Evolutionary conservation across 2,329 filamentous ascomycete genomes (phyloP).

Genomic region (Orbilia ellipsospora): DNA sequence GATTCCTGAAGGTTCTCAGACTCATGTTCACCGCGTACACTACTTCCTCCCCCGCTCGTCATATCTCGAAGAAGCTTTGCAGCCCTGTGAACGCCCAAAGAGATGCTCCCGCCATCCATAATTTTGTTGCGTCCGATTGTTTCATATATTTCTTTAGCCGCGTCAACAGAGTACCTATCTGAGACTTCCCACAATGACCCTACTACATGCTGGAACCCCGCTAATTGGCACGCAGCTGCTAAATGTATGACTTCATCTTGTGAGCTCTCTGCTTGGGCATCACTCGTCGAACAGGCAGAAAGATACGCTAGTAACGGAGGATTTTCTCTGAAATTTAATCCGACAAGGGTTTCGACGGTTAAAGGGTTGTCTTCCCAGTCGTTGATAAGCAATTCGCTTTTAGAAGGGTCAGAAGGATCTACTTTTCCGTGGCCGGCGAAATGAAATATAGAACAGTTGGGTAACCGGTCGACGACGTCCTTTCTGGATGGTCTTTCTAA

Average conservation of each 20-base stretch:
- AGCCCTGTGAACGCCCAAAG: conserved; percentile 20
- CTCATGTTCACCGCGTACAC: no score
- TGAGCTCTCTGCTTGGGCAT: background rate
- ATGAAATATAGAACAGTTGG: conserved; percentile 62
- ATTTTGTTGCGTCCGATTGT: background rate
- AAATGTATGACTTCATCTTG: conserved; percentile 18
- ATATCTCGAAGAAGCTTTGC: background rate
- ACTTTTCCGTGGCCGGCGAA: conserved; percentile 63
- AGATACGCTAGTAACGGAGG: conserved; percentile 18
- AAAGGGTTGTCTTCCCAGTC: conserved; percentile 10
- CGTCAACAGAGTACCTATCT: conserved; percentile 45
- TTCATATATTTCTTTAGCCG: conserved; percentile 55
- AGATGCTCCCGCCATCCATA: background rate
- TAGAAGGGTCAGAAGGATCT: conserved; percentile 59
- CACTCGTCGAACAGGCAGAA: conserved; percentile 26
- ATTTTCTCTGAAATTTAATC: background rate
- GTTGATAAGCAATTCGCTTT: conserved; percentile 59
- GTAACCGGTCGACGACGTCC: background rate
- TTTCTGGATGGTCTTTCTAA: conserved; percentile 37
- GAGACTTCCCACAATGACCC: conserved; percentile 63
- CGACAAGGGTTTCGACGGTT: background rate
- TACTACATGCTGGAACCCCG: conserved; percentile 56
- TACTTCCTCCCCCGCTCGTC: no score
- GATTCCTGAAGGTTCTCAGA: no score
- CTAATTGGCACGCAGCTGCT: conserved; percentile 13